A percentile compares a stretch with the other conserved stretches of the same genome.
phyloP scores from a whole-genome alignment of 2,329 filamentous ascomycete species.

The Pestalotiopsis sp. region DNA sequence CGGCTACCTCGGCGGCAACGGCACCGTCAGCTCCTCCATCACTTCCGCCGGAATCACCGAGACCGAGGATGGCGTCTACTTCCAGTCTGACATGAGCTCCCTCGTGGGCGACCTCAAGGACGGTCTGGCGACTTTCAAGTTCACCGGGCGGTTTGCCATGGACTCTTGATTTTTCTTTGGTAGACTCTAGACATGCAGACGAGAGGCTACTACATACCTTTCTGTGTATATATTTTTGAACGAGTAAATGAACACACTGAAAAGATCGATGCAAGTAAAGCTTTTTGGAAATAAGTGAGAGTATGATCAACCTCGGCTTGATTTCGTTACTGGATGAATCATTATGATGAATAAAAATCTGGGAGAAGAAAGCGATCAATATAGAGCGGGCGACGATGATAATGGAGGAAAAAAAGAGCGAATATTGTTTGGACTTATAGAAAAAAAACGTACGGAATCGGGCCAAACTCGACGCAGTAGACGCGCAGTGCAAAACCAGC shows the following conservation, averaged over 20 bases:
- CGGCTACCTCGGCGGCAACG: slow-evolving; percentile 53
- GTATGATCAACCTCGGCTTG: not conserved
- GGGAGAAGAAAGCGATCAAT: no score
- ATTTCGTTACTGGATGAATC: no score
- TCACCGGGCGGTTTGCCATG: slow-evolving; percentile 63
- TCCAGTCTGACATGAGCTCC: slow-evolving; percentile 31
- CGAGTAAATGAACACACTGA: not conserved
- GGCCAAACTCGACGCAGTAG: no score
- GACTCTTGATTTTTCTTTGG: slow-evolving; percentile 37
- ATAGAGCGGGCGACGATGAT: no score
- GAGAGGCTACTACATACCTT: not conserved
- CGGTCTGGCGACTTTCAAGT: slow-evolving; percentile 67
- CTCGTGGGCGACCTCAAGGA: slow-evolving; percentile 53
- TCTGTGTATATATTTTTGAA: not conserved
- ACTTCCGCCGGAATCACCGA: slow-evolving; percentile 45
- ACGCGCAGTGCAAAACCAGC: no score
- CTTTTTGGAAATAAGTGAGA: not conserved
- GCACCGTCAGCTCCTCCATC: slow-evolving; percentile 43
- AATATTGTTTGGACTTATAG: no score
- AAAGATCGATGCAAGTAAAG: not conserved
- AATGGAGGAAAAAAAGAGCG: no score
- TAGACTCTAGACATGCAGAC: no score
- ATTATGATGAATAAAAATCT: no score
- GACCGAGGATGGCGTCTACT: slow-evolving; percentile 44
- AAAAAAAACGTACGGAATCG: no score